phyloP scores from a whole-genome alignment of 2,329 filamentous ascomycete genomes.

The Ceratocystis ficicola region DNA sequence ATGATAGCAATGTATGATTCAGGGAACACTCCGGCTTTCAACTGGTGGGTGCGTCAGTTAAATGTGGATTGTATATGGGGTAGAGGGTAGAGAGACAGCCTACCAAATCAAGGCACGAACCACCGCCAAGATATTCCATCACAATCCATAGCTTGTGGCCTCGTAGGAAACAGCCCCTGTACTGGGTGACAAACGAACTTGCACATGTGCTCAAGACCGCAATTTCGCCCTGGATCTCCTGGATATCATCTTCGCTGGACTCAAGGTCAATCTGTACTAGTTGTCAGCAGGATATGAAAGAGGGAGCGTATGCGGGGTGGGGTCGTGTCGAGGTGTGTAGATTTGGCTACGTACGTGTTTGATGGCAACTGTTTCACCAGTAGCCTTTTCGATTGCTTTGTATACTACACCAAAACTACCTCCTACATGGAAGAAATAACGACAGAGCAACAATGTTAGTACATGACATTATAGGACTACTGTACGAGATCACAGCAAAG shows the following conservation, averaged over 20 bases:
- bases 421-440: conserved; percentile 39
- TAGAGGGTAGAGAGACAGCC: conserved; percentile 24
- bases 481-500: background rate
- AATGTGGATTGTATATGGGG: conserved; percentile 21
- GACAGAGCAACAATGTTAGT: conserved; percentile 18
- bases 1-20: conserved; percentile 90
- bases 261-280: conserved; percentile 79
- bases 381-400: conserved; percentile 84
- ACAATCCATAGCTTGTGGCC: conserved; percentile 98
- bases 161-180: conserved; percentile 90
- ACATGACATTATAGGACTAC: background rate
- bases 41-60: conserved; percentile 36
- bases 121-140: conserved; percentile 94
- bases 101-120: conserved; percentile 88
- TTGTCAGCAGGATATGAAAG: background rate
- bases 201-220: conserved; percentile 88
- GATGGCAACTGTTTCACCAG: conserved; percentile 87
- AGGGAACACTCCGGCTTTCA: conserved; percentile 79
- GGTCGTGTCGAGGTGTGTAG: background rate
- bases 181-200: conserved; percentile 87
- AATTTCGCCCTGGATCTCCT: conserved; percentile 96
- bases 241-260: conserved; percentile 95
- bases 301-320: background rate
- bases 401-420: conserved; percentile 95
- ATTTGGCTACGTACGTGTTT: conserved; percentile 62